Percentiles rank a stretch among this genome's conserved stretches.
Evolutionary conservation across 306 rosid genomes (phyloP).

Genomic region (Oxytropis ochrocephala): DNA sequence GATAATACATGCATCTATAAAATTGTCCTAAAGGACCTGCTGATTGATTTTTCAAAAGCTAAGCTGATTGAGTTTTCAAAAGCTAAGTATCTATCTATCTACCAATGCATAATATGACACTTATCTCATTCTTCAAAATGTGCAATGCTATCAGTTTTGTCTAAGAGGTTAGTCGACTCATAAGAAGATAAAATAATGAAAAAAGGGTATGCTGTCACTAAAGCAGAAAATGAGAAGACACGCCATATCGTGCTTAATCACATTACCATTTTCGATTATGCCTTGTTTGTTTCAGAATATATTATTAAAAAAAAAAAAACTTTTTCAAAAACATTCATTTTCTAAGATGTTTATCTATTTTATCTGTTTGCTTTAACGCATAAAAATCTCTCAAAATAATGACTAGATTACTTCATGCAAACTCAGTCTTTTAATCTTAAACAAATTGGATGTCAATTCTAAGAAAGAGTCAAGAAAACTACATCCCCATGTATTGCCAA

Average conservation of each 20-base stretch:
- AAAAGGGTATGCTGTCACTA: neutral
- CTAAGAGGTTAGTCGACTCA: neutral
- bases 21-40: neutral
- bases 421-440: no score
- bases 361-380: no score
- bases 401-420: no score
- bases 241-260: neutral
- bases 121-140: neutral
- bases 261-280: neutral
- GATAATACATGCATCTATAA: constrained; percentile 5
- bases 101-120: neutral
- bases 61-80: no score
- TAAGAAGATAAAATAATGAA: neutral
- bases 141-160: neutral
- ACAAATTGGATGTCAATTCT: neutral
- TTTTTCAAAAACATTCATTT: no score
- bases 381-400: no score
- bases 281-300: no score
- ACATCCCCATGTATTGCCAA: neutral
- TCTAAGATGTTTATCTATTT: no score
- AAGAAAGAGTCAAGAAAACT: neutral
- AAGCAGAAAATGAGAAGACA: neutral
- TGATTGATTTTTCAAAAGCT: neutral
- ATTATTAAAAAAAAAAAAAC: no score
- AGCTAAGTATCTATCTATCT: neutral